Evolutionary conservation across 1,284 basidiomycete genomes (phyloP), one percentile per base, ranked within the genome.

Genomic region (Ustilago bromivora): DNA sequence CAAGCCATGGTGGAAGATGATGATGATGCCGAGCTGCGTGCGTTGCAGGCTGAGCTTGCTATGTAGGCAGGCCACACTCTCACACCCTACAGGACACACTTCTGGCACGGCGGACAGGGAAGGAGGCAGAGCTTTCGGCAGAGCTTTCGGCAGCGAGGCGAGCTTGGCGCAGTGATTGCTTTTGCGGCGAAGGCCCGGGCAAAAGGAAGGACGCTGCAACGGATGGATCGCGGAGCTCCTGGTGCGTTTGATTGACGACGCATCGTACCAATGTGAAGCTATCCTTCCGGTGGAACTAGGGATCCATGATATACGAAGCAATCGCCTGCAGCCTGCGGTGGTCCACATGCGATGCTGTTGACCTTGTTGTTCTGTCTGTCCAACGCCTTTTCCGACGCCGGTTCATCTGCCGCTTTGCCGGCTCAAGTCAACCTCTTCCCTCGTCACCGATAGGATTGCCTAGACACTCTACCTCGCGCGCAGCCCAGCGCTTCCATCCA

Each of bases 1-100:
- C 66, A 87, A 86, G 79, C 86, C 10, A 90, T 89, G 61, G 92
- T 91, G 82, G 94, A 96, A 85, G 94, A 93, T 87, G 94, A 97
- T 89, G 96, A 98, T 87, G 96, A 96, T 80, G 92, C 91, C 53
- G 92, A 98, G 87, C 91, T 99, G 84, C 91, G 91, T 86, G 92
- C 94, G 87, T 89, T 99, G 80, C 96, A 98, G 88, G 96, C 95
- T 19, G 92, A 92, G 61, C 72, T 86, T 15, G 84, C 85, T 41
- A 86, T 86, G 84, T 86, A 63, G 43, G 41, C 13, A 15, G 4
- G 8, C 7, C 34, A 5, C 46, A 23, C 9, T 19, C 2, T 17
- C 31, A 17, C 13, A 11, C 17, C 11, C 40, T 15, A 7, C 13
- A 41, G 6, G 40, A 28, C 40, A 17, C 4, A 9, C 6, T 19